These are phyloP conservation scores for Barnettozyma salicaria DNA, from an alignment of 805 yeast genomes.

Conservation along the genomic window DNA sequence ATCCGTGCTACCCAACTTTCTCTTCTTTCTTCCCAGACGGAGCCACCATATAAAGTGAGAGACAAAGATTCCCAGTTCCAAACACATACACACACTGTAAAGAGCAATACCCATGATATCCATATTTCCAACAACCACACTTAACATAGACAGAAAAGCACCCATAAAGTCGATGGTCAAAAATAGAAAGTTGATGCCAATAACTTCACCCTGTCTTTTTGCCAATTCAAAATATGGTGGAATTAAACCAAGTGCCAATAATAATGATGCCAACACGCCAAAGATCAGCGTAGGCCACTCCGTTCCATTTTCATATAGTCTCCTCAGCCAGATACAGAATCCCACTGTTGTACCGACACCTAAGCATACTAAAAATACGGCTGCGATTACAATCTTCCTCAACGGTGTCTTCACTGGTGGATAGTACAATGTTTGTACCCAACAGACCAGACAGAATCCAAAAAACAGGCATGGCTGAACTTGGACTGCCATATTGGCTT, in stretches of 20 bases:
- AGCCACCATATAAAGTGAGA: slow-evolving; percentile 59
- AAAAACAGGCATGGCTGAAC: slow-evolving; percentile 88
- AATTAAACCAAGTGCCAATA: slow-evolving; percentile 70
- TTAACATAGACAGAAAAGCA: slow-evolving; percentile 69
- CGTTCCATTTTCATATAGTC: slow-evolving; percentile 43
- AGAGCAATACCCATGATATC: slow-evolving; percentile 69
- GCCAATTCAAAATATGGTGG: slow-evolving; percentile 87
- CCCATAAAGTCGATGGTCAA: slow-evolving; percentile 73
- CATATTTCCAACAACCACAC: slow-evolving; percentile 50
- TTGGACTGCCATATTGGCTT: slow-evolving; percentile 72
- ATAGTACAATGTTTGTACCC: slow-evolving; percentile 61
- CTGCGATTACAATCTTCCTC: slow-evolving; percentile 33
- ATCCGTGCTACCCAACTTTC: slow-evolving; percentile 1
- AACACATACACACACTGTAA: slow-evolving; percentile 55
- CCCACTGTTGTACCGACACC: slow-evolving; percentile 64
- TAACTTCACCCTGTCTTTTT: slow-evolving; percentile 76
- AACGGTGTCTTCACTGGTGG: slow-evolving; percentile 55
- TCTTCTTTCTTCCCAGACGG: slow-evolving; percentile 23
- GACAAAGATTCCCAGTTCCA: slow-evolving; percentile 65
- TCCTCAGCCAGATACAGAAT: slow-evolving; percentile 62
- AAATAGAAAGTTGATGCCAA: slow-evolving; percentile 84
- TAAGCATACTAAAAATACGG: slow-evolving; percentile 34
- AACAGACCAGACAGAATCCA: slow-evolving; percentile 59
- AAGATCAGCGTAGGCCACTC: slow-evolving; percentile 77
- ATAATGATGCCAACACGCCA: slow-evolving; percentile 74